Percentiles rank a stretch among this genome's conserved stretches.
Evolutionary conservation across 2,329 filamentous ascomycete genomes (phyloP).

Genomic region (Fusarium sp.): DNA sequence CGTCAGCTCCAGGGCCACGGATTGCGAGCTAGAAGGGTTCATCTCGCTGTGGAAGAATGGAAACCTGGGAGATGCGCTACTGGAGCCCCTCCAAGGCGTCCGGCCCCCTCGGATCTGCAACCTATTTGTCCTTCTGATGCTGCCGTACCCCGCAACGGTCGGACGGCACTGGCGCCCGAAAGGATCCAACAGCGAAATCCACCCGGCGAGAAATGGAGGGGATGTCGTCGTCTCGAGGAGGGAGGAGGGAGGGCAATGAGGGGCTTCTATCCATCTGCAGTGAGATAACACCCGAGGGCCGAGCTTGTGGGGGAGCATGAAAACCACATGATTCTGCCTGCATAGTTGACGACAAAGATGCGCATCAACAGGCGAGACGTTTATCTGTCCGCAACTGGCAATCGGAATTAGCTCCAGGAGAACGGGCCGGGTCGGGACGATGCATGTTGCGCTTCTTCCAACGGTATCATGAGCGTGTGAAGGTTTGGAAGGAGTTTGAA

Average conservation of each 20-base stretch:
- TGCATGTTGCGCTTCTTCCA: not conserved
- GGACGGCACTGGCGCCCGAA: slow-evolving; percentile 43
- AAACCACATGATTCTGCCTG: not conserved
- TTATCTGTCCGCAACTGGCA: not conserved
- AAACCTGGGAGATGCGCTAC: slow-evolving; percentile 34
- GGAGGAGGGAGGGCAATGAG: slow-evolving; percentile 13
- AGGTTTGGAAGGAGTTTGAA: not conserved
- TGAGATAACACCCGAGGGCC: slow-evolving; percentile 19
- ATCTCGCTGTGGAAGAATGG: slow-evolving; percentile 38
- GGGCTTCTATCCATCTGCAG: slow-evolving; percentile 23
- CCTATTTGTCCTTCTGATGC: slow-evolving; percentile 41
- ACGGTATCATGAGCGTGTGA: slow-evolving; percentile 5
- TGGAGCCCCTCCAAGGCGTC: slow-evolving; percentile 33
- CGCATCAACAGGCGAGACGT: not conserved
- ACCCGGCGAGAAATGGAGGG: slow-evolving; percentile 23
- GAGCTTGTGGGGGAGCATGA: slow-evolving; percentile 14
- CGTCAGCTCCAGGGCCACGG: slow-evolving; percentile 16
- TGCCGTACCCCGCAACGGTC: slow-evolving; percentile 46
- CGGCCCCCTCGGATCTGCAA: slow-evolving; percentile 43
- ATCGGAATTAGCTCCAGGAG: slow-evolving; percentile 3
- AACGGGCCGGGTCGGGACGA: slow-evolving; percentile 8
- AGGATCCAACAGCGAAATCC: slow-evolving; percentile 35
- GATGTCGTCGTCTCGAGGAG: slow-evolving; percentile 10
- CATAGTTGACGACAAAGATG: not conserved
- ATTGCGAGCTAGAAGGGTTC: slow-evolving; percentile 37